phyloP scores from a whole-genome alignment of 2,329 filamentous ascomycete species.

The Aspergillus sp. region DNA sequence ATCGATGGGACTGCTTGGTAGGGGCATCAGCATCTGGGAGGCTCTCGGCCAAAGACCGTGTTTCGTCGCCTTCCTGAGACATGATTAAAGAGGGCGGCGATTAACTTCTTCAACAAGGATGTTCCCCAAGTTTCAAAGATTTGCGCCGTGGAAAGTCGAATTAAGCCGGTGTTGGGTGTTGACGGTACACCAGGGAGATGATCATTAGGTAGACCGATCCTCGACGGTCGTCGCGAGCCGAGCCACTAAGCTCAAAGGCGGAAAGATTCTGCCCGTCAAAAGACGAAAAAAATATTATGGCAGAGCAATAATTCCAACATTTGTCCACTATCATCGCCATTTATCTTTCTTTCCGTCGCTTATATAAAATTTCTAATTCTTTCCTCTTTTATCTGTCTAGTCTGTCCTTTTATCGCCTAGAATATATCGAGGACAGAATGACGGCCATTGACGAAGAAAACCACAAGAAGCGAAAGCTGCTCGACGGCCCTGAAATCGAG shows the following conservation, averaged over 20 bases:
- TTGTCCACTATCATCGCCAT: not conserved
- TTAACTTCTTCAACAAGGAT: not conserved
- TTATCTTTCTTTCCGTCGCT: not conserved
- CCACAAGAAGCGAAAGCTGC: conserved; percentile 70
- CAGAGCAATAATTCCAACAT: not conserved
- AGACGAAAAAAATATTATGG: conserved; percentile 13
- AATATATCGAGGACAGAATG: conserved; percentile 22
- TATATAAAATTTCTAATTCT: not conserved
- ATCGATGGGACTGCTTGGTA: conserved; percentile 60
- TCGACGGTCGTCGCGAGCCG: not conserved
- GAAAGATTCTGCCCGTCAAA: conserved; percentile 29
- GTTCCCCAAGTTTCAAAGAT: not conserved
- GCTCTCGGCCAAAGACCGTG: conserved; percentile 28
- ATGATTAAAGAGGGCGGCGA: conserved; percentile 21
- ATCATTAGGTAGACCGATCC: not conserved
- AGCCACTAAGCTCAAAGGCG: conserved; percentile 6
- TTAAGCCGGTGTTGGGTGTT: not conserved
- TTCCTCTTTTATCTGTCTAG: not conserved
- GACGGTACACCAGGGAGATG: not conserved
- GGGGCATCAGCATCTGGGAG: conserved; percentile 39
- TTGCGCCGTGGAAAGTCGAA: not conserved
- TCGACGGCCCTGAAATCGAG: conserved; percentile 65
- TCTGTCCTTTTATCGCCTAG: not conserved
- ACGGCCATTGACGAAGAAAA: conserved; percentile 25
- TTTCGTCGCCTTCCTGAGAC: conserved; percentile 32